Conservation (phyloP, 1,284 basidiomycete species). For the Ganoderma multipileum region DNA sequence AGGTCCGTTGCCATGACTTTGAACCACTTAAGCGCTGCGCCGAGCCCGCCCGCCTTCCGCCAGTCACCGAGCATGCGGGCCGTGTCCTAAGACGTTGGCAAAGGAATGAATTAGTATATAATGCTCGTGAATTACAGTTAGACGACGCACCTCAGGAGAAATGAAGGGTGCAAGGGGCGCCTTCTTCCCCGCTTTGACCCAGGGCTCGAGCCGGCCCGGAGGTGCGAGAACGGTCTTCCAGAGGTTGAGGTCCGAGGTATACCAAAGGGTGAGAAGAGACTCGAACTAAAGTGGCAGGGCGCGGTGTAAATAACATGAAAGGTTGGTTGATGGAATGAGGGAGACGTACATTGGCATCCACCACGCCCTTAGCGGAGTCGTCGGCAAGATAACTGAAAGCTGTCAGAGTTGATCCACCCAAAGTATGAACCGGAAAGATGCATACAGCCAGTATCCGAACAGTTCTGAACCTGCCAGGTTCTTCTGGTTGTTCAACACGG, state of each 20-base stretch:
- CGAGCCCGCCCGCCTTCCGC: slow-evolving; percentile 31
- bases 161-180: slow-evolving; percentile 31
- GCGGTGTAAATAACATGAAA: neutral
- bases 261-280: slow-evolving; percentile 41
- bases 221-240: slow-evolving; percentile 39
- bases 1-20: slow-evolving; percentile 34
- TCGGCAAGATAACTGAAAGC: slow-evolving; percentile 37
- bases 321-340: neutral
- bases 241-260: slow-evolving; percentile 34
- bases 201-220: slow-evolving; percentile 34
- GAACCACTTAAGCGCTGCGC: slow-evolving; percentile 39
- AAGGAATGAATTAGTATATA: neutral
- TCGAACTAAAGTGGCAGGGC: slow-evolving; percentile 33
- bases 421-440: neutral
- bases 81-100: slow-evolving; percentile 21
- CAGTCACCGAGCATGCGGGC: slow-evolving; percentile 27
- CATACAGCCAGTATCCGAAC: slow-evolving; percentile 43
- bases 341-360: slow-evolving; percentile 37
- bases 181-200: slow-evolving; percentile 36
- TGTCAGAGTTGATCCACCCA: no score
- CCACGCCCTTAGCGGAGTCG: slow-evolving; percentile 38
- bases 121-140: neutral
- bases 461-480: slow-evolving; percentile 45
- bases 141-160: slow-evolving; percentile 29
- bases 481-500: slow-evolving; percentile 45